Evolutionary conservation across 78 protist species (phyloP), one percentile per base, ranked within the genome.

Genomic region (Dictyostelium brefeldianum): DNA sequence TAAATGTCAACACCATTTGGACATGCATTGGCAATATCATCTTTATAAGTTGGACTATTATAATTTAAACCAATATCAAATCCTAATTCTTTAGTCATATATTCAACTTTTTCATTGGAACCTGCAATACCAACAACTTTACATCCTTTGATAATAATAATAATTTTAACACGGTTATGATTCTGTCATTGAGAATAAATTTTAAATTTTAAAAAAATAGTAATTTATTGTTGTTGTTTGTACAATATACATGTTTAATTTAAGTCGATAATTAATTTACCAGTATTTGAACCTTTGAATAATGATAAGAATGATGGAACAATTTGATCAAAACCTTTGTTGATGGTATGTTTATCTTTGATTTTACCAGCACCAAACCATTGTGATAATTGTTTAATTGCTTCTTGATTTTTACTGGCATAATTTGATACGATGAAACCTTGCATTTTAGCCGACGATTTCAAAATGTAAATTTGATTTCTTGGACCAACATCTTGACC

Each of bases 91-190:
- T 95, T 22, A n/a, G 22, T 31, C 20, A 67, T 25, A 73, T 64
- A 92, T 29, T 62, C 47, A 11, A 73, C 47, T 81, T 95, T 95
- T 12, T 90, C 89, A 1, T 48, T 46, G 14, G 80, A 62, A 22
- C 97, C 96, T 8, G 92, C 95, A 41, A 91, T 90, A 27, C 97
- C 97, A 47, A 95, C 75, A 27, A 95, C 97, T 25, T 9, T 31
- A 17, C 62, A 64, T 8, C 94, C 97, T 46, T 79, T 62, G 29
- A 51, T 36, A n/a, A n/a, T n/a, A n/a, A n/a, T n/a, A n/a, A n/a
- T n/a, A n/a, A n/a, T n/a, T n/a, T n/a, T n/a, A n/a, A n/a, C n/a
- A n/a, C n/a, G n/a, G n/a, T n/a, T n/a, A n/a, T n/a, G n/a, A n/a
- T n/a, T n/a, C n/a, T n/a, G n/a, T n/a, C n/a, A n/a, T n/a, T n/a